Evolutionary conservation across 495 filamentous ascomycete species (phyloP).

Genomic region (Penicilliopsis zonata): DNA sequence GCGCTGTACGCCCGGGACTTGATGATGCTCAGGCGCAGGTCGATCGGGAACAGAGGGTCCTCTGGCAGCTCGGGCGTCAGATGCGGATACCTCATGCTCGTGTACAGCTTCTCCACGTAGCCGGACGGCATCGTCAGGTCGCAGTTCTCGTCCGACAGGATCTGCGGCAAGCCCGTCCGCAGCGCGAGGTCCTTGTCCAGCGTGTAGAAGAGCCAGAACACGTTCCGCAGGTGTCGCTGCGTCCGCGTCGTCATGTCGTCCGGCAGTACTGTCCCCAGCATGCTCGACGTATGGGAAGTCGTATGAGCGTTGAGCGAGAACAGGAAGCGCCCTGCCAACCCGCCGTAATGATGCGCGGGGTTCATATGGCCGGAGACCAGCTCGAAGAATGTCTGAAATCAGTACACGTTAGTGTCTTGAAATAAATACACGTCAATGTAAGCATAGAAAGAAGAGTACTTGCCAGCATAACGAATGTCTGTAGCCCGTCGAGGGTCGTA

Average conservation of each 20-base stretch:
- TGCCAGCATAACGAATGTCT: conserved; percentile 33
- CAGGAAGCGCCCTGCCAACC: conserved; percentile 29
- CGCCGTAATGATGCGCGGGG: conserved; percentile 27
- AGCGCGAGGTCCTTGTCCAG: conserved; percentile 39
- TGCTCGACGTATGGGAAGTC: conserved; percentile 3
- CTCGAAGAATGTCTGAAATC: conserved; percentile 26
- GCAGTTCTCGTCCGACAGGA: conserved; percentile 39
- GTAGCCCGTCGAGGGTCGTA: conserved; percentile 23
- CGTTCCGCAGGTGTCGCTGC: conserved; percentile 27
- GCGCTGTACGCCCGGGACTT: conserved; percentile 35
- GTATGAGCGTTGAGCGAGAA: conserved; percentile 37
- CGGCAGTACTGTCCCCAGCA: not conserved
- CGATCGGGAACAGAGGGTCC: conserved; percentile 32
- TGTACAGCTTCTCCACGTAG: conserved; percentile 24
- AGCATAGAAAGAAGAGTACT: conserved; percentile 6
- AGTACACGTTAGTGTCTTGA: not conserved
- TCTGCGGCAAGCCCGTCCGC: conserved; percentile 39
- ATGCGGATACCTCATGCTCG: conserved; percentile 15
- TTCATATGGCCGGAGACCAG: conserved; percentile 33
- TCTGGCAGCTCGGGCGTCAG: conserved; percentile 10
- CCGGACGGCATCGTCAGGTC: conserved; percentile 36
- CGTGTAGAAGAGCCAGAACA: conserved; percentile 43
- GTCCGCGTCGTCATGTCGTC: conserved; percentile 6
- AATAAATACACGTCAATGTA: not conserved
- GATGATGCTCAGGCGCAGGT: conserved; percentile 37